Evolutionary conservation across 2,329 filamentous ascomycete species (phyloP).

Genomic region (Ceratocystis albifundus): DNA sequence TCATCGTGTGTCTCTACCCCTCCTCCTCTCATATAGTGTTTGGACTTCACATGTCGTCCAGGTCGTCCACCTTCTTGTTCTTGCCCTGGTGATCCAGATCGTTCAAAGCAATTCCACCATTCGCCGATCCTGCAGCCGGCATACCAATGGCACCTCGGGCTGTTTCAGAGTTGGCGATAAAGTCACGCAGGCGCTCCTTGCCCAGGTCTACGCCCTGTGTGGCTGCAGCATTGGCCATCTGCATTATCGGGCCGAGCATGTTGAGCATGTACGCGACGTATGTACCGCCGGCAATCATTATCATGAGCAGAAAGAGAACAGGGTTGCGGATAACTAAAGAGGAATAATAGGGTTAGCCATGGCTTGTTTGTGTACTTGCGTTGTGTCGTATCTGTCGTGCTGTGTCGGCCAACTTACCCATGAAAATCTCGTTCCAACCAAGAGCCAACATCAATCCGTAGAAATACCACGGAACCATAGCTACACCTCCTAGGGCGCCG

Average conservation of each 20-base stretch:
- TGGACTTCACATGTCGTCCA: slow-evolving; percentile 45
- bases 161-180: slow-evolving; percentile 76
- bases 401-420: slow-evolving; percentile 50
- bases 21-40: slow-evolving; percentile 20
- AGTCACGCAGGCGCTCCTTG: slow-evolving; percentile 82
- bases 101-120: slow-evolving; percentile 42
- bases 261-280: slow-evolving; percentile 92
- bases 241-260: slow-evolving; percentile 87
- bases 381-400: neutral
- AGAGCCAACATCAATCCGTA: slow-evolving; percentile 78
- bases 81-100: slow-evolving; percentile 50
- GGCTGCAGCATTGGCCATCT: slow-evolving; percentile 84
- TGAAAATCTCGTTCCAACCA: slow-evolving; percentile 97
- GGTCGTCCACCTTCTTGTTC: slow-evolving; percentile 41
- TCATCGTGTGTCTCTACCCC: neutral
- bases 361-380: neutral
- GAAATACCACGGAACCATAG: slow-evolving; percentile 89
- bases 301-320: slow-evolving; percentile 77
- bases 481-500: slow-evolving; percentile 87
- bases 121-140: slow-evolving; percentile 34
- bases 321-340: slow-evolving; percentile 77
- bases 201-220: slow-evolving; percentile 80
- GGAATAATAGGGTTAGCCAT: neutral
- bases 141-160: slow-evolving; percentile 74
- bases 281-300: slow-evolving; percentile 61